A percentile compares a stretch with the other conserved stretches of the same genome.
These are phyloP conservation scores for Dactylella cylindrospora DNA, from an alignment of 2,329 filamentous ascomycete species.

Conservation along the genomic window DNA sequence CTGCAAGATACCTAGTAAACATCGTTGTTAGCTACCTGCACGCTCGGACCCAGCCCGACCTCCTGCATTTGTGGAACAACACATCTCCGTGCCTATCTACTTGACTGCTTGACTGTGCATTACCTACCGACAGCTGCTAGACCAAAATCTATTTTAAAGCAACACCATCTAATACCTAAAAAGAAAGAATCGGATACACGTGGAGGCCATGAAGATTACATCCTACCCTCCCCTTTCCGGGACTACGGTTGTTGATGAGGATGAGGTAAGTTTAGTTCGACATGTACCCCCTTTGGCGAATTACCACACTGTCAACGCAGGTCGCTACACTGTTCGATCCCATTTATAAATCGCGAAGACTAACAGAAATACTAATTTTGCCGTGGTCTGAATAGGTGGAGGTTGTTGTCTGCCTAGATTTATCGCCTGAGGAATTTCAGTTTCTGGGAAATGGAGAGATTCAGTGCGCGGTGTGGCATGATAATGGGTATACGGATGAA, in stretches of 20 bases:
- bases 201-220: conserved; percentile 33
- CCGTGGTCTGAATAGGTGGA: no score
- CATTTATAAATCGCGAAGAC: not conserved
- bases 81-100: no score
- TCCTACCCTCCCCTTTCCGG: conserved; percentile 30
- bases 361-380: no score
- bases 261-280: conserved; percentile 20
- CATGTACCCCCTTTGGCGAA: conserved; percentile 1
- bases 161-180: no score
- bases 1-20: no score
- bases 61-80: no score
- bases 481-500: conserved; percentile 7
- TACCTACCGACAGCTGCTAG: no score
- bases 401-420: conserved; percentile 29
- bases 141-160: no score
- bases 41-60: no score
- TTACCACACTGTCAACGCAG: conserved; percentile 17
- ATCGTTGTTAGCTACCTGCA: no score
- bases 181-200: no score
- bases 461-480: conserved; percentile 21
- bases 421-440: conserved; percentile 2
- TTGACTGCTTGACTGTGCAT: no score
- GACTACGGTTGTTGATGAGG: conserved; percentile 34
- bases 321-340: not conserved
- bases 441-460: not conserved